These are phyloP conservation scores for Colletotrichum scovillei DNA, from an alignment of 2,329 filamentous ascomycete genomes.

Conservation along the genomic window DNA sequence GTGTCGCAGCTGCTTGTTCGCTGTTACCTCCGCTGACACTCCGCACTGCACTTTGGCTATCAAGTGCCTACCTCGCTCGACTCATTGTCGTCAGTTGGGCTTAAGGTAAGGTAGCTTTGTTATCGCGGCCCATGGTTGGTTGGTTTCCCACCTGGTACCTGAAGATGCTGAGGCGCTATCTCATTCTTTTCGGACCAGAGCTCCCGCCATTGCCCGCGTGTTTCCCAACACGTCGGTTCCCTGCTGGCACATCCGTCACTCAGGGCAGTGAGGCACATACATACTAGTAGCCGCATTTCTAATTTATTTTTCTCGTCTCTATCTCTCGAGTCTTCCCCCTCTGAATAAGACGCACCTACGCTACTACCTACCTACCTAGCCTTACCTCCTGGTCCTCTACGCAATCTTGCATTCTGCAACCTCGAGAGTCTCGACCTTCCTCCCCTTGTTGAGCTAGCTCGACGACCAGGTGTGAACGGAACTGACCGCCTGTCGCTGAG, in stretches of 20 bases:
- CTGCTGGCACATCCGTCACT: not conserved
- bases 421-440: not conserved
- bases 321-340: not conserved
- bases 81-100: not conserved
- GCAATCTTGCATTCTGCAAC: constrained; percentile 8
- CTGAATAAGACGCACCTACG: not conserved
- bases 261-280: constrained; percentile 5
- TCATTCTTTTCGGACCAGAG: constrained; percentile 21
- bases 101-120: not conserved
- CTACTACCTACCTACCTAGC: not conserved
- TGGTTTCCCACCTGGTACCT: not conserved
- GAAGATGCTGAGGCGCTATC: not conserved
- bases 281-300: not conserved
- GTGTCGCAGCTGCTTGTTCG: not conserved
- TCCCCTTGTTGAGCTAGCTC: not conserved
- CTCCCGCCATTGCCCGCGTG: constrained; percentile 5
- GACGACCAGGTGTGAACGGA: constrained; percentile 8
- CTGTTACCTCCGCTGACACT: constrained; percentile 16
- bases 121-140: not conserved
- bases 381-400: not conserved
- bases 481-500: constrained; percentile 21
- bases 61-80: not conserved
- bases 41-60: not conserved
- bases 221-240: constrained; percentile 12
- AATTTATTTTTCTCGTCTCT: not conserved